A percentile compares a stretch with the other conserved stretches of the same genome.
phyloP scores from a whole-genome alignment of 257 asterid species.

The Avicennia marina region DNA sequence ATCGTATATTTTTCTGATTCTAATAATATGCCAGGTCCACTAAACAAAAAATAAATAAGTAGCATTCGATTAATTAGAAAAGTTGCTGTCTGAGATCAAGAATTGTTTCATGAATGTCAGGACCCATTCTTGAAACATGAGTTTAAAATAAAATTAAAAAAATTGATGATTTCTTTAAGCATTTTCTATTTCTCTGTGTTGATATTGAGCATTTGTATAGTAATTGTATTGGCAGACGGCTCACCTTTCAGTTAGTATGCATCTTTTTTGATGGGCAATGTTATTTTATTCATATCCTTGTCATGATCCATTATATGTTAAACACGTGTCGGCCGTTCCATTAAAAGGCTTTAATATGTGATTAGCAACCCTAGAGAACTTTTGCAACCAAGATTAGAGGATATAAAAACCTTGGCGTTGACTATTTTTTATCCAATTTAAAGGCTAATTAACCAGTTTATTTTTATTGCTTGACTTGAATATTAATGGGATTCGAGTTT shows the following conservation, averaged over 20 bases:
- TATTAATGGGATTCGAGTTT: not conserved
- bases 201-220: conserved; percentile 18
- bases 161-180: conserved; percentile 5
- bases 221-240: conserved; percentile 33
- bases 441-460: too few relatives aligned
- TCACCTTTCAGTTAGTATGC: conserved; percentile 22
- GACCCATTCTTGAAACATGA: conserved; percentile 23
- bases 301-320: conserved; percentile 22
- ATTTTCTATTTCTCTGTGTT: conserved; percentile 12
- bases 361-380: not conserved
- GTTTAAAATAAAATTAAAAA: not conserved
- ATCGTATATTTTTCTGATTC: not conserved
- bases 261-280: conserved; percentile 13
- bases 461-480: not conserved
- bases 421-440: not conserved
- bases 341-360: not conserved
- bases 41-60: too few relatives aligned
- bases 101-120: conserved; percentile 6
- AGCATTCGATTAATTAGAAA: too few relatives aligned
- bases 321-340: conserved; percentile 15
- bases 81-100: not conserved
- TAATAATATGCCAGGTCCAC: not conserved
- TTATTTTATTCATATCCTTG: conserved; percentile 20
- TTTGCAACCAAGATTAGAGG: not conserved
- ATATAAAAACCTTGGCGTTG: not conserved